Conservation (phyloP, 2,329 filamentous ascomycete species). For the Pezicula neosporulosa region DNA sequence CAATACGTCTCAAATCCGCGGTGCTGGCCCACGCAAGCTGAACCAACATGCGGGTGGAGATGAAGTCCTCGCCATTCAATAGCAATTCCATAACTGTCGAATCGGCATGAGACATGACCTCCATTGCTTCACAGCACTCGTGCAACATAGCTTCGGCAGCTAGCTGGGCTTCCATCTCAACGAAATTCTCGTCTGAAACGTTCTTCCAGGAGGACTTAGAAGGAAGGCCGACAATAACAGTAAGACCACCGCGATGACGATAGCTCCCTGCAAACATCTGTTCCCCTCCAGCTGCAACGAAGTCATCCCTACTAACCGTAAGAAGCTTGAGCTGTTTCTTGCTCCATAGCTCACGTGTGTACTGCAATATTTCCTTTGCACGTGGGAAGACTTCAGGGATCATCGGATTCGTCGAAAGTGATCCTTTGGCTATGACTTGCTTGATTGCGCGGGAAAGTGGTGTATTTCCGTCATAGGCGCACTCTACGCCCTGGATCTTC, state of each 20-base stretch:
- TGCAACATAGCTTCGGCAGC: conserved; percentile 31
- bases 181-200: background rate
- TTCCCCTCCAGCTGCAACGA: background rate
- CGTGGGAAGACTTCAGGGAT: background rate
- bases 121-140: conserved; percentile 27
- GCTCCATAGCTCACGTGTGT: background rate
- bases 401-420: background rate
- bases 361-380: background rate
- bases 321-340: background rate
- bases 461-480: background rate
- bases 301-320: background rate
- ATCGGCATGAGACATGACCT: conserved; percentile 23
- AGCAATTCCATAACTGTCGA: conserved; percentile 32
- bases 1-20: conserved; percentile 20
- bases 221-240: conserved; percentile 4
- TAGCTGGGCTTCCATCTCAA: conserved; percentile 13
- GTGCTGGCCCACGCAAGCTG: conserved; percentile 29
- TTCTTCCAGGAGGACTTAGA: background rate
- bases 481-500: background rate
- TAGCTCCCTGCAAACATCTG: conserved; percentile 4
- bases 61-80: conserved; percentile 20
- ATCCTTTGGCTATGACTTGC: conserved; percentile 1
- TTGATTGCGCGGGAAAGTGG: conserved; percentile 2
- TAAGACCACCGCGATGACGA: background rate
- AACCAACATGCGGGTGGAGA: conserved; percentile 30